Evolutionary conservation across 805 yeast species (phyloP), one percentile per base, ranked within the genome.

Genomic region (Nakazawaea holstii): DNA sequence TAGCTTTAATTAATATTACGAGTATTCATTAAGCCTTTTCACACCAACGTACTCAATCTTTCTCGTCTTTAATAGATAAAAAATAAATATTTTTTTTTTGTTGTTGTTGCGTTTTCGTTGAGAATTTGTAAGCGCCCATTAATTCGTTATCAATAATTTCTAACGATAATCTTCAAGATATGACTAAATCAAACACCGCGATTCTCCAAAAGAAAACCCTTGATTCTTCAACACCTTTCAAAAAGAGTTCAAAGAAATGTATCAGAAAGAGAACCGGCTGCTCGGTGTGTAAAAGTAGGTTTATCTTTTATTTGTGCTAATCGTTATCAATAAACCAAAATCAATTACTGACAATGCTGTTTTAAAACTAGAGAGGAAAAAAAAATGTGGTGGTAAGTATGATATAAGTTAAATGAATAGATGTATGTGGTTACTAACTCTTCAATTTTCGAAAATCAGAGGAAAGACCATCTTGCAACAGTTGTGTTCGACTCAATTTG

Each of bases 321-420:
- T n/a, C 24, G 24, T 40, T 30, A 30, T 17, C 20, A 30, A 15
- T 20, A 14, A n/a, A n/a, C n/a, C n/a, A n/a, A n/a, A n/a, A n/a
- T n/a, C n/a, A n/a, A n/a, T n/a, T n/a, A 14, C 38, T 35, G 8
- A 28, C n/a, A 11, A 6, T 26, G 13, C 8, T 20, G 13, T 26
- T 20, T 20, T 5, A 20, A 30, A 8, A 10, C 17, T 24, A 47
- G 50, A 39, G 31, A 24, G 46, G 28, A 42, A 47, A 36, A 47
- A 47, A 31, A 47, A 47, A 26, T 47, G 50, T 47, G 50, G 46
- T 20, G 50, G 50, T 47, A 38, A 42, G 50, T 47, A 6, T 30
- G 32, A 20, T 20, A 20, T 20, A 5, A 5, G 24, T 20, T 20
- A 8, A 8, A 14, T 35, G 27, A 14, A 24, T 35, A 9, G 11